Conservation (phyloP, 441 rosid genomes). For the Biscutella laevigata region DNA sequence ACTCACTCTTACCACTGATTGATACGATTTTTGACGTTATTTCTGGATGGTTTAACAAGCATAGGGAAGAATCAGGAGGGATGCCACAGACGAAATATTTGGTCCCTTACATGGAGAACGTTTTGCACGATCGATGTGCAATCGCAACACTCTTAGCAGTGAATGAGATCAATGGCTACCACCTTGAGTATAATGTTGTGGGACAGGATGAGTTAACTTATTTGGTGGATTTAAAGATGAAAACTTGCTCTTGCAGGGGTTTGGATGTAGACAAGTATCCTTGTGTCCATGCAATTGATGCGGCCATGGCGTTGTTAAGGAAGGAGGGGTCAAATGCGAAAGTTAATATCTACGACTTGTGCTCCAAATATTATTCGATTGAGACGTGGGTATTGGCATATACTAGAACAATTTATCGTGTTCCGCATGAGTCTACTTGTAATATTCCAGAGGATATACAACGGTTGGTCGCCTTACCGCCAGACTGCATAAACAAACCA, state of each 20-base stretch:
- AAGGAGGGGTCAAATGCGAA: no score
- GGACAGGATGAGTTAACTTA: neutral
- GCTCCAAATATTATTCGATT: neutral
- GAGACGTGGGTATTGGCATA: neutral
- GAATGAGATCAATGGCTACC: neutral
- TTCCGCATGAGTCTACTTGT: neutral
- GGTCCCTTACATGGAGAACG: neutral
- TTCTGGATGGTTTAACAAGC: no score
- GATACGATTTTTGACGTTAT: no score
- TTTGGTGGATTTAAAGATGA: neutral
- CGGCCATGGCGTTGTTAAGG: neutral
- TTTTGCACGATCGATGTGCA: neutral
- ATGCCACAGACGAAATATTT: no score
- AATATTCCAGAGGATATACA: neutral
- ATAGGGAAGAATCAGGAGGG: no score
- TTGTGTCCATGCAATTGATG: neutral
- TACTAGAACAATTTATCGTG: neutral
- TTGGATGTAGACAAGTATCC: neutral
- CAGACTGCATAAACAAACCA: neutral
- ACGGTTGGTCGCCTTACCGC: neutral
- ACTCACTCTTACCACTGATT: no score
- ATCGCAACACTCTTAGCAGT: rapidly evolving
- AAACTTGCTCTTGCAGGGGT: neutral
- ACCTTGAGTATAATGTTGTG: neutral
- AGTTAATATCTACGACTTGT: neutral